These are phyloP conservation scores for Lachnellula arida DNA, from an alignment of 2,329 filamentous ascomycete genomes.

Conservation along the genomic window DNA sequence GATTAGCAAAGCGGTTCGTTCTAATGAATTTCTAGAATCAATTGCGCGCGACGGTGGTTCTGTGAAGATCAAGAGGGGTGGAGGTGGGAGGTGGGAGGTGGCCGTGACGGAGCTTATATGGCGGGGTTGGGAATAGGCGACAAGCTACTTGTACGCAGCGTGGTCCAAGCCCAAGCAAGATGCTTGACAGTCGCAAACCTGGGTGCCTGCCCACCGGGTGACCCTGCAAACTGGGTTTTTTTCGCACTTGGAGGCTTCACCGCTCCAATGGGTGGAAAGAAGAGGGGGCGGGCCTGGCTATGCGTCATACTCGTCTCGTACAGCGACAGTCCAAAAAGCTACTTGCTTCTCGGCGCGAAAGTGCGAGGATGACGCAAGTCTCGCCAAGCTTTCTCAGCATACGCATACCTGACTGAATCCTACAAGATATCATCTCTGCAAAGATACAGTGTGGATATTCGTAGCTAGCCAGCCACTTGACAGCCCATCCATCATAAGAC, in stretches of 20 bases:
- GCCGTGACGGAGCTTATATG: conserved; percentile 9
- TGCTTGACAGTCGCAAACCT: too few relatives aligned
- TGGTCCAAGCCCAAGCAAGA: conserved; percentile 17
- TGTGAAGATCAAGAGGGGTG: neutral
- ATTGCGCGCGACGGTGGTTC: neutral
- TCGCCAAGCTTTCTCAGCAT: too few relatives aligned
- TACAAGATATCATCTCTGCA: too few relatives aligned
- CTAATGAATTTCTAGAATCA: neutral
- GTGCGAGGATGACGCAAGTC: too few relatives aligned
- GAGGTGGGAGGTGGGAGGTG: too few relatives aligned
- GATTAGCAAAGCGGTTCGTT: conserved; percentile 2
- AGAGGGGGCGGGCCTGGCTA: neutral
- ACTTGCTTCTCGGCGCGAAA: neutral
- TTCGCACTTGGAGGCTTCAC: conserved; percentile 21
- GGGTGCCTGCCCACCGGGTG: neutral
- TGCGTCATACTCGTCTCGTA: conserved; percentile 16
- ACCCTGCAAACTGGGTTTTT: conserved; percentile 1
- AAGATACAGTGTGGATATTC: too few relatives aligned
- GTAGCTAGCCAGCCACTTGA: too few relatives aligned
- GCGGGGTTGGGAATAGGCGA: conserved; percentile 26
- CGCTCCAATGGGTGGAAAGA: conserved; percentile 15
- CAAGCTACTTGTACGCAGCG: conserved; percentile 14
- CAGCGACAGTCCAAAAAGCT: neutral
- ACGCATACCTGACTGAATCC: too few relatives aligned
- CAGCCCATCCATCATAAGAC: too few relatives aligned